Base-by-base conservation (phyloP, 129 eudicot genomes). In the Glebionis coronaria region DNA sequence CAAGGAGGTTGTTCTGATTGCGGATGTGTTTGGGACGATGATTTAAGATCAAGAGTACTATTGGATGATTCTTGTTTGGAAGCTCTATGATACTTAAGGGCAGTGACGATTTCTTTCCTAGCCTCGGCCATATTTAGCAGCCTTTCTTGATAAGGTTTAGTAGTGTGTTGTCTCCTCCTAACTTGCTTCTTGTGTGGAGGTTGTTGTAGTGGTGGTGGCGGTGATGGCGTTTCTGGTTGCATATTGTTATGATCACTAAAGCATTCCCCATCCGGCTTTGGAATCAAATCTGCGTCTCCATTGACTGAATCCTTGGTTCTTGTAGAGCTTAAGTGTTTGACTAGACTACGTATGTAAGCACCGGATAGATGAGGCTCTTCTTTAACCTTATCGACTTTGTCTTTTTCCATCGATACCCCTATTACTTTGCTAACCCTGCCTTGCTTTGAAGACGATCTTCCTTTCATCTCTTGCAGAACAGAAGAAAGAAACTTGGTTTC, bases 71-170 rank as follows among this genome's bases (percentile, higher is more conserved):
- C 45, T 69, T 82, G 84, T 72, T 87, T 88, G 9, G 91, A 51
- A 25, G 98, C 96, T 61, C 96, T 71, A 74, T 92, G 98, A 54
- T 82, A 81, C 82, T 86, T 92, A 45, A 92, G 91, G 44, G 98
- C 98, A 1, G 95, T 82, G 49, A 81, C 96, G 68, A 92, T 85
- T 71, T 92, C 98, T 45, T 83, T 76, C 31, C 95, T 71, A 13
- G 96, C 95, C 65, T 81, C 95, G 10, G 96, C 98, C 95, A 88
- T 84, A 67, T 88, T 82, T 3, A 88, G 79, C n/a, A 88, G 84
- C 80, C 91, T 65, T 68, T 92, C 91, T 76, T 88, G 87, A 56
- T 82, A 83, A 52, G 95, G 96, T 73, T 87, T 82, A 62, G 69
- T 78, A 14, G 90, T 86, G 68, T 82, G 92, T 42, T 83, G 84